These are phyloP conservation scores for Phytopythium helicoides DNA, from an alignment of 352 stramenopile genomes.

Conservation along the genomic window DNA sequence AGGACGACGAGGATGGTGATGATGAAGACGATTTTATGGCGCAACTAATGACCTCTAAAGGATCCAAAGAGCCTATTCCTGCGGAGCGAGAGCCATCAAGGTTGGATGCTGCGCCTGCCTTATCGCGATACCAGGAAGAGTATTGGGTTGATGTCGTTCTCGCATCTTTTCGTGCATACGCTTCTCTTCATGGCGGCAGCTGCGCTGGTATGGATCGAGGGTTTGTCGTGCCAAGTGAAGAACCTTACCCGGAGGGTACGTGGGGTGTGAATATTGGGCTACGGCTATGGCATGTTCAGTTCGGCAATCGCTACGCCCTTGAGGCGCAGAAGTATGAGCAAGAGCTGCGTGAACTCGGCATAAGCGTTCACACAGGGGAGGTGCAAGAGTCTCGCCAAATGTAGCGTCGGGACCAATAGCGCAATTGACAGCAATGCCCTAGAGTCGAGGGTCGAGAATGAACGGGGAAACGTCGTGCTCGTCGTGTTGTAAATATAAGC, in stretches of 20 bases:
- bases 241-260: constrained; percentile 47
- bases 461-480: no score
- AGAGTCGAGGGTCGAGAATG: no score
- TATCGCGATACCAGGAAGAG: constrained; percentile 51
- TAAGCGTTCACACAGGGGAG: constrained; percentile 11
- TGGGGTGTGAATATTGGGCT: constrained; percentile 76
- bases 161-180: constrained; percentile 56
- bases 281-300: constrained; percentile 60
- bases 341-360: constrained; percentile 34
- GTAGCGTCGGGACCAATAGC: no score
- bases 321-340: constrained; percentile 57
- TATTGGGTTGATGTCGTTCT: constrained; percentile 80
- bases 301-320: constrained; percentile 61
- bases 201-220: constrained; percentile 54
- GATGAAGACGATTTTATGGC: no score
- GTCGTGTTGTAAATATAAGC: no score
- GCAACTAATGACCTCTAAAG: no score
- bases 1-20: background rate
- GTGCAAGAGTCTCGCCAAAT: constrained; percentile 1
- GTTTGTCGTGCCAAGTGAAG: constrained; percentile 58
- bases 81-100: background rate
- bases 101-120: background rate
- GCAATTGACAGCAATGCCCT: no score
- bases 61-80: no score
- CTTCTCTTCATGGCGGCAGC: constrained; percentile 32